phyloP scores from a whole-genome alignment of 1,139 yeast genomes.

The Suhomyces bokatorum region DNA sequence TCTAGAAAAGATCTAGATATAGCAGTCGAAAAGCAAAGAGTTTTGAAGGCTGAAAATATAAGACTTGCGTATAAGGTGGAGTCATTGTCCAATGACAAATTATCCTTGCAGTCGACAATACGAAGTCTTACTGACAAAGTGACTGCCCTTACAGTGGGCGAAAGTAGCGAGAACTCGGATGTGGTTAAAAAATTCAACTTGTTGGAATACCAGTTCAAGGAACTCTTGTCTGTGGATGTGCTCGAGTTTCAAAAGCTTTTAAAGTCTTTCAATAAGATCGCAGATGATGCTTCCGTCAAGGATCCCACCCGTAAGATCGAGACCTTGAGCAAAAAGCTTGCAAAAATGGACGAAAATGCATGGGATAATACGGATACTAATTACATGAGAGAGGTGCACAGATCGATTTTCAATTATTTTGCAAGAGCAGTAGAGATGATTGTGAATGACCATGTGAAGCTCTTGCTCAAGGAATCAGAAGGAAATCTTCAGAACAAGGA shows the following conservation, averaged over 20 bases:
- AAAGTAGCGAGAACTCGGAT: slow-evolving; percentile 18
- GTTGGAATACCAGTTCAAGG: slow-evolving; percentile 41
- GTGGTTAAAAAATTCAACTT: slow-evolving; percentile 20
- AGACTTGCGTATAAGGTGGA: slow-evolving; percentile 45
- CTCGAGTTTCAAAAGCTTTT: slow-evolving; percentile 44
- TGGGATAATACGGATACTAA: slow-evolving; percentile 29
- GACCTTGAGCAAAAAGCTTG: slow-evolving; percentile 30
- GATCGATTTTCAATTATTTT: slow-evolving; percentile 56
- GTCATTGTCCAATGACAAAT: slow-evolving; percentile 39
- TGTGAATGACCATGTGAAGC: slow-evolving; percentile 54
- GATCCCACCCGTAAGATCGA: slow-evolving; percentile 57
- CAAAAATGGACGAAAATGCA: slow-evolving; percentile 11
- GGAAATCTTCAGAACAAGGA: slow-evolving; percentile 18
- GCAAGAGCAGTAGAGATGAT: slow-evolving; percentile 59
- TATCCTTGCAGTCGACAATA: slow-evolving; percentile 32
- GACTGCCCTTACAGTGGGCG: slow-evolving; percentile 23
- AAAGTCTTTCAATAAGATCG: slow-evolving; percentile 51
- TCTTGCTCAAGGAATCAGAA: slow-evolving; percentile 38
- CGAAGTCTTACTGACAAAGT: slow-evolving; percentile 35
- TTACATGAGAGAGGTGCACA: slow-evolving; percentile 47
- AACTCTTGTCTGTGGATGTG: slow-evolving; percentile 38
- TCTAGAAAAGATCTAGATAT: slow-evolving; percentile 40
- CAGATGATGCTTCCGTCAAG: slow-evolving; percentile 57
- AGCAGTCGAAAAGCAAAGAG: slow-evolving; percentile 50
- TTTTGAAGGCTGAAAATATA: slow-evolving; percentile 51